Conservation (phyloP, 2,329 filamentous ascomycete species). For the Aspergillus latus region DNA sequence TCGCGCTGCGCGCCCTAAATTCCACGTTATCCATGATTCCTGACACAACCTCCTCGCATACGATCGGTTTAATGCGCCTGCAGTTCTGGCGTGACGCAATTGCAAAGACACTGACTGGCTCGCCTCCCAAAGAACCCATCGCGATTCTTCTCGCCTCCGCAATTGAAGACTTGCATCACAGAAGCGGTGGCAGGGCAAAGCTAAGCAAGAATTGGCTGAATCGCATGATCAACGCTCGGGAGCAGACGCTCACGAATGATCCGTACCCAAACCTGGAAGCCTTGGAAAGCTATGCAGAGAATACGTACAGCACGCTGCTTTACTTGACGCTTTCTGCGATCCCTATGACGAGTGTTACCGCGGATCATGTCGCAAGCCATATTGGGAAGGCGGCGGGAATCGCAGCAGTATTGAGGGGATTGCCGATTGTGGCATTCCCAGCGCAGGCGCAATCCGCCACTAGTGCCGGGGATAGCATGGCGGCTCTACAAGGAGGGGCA, state of each 20-base stretch:
- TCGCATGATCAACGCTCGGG: constrained; percentile 75
- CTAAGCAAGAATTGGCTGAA: constrained; percentile 71
- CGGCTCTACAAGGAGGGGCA: constrained; percentile 35
- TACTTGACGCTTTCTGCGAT: constrained; percentile 82
- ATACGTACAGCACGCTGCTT: constrained; percentile 88
- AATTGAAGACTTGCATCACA: constrained; percentile 56
- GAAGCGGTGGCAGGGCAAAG: constrained; percentile 48
- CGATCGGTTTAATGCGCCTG: constrained; percentile 82
- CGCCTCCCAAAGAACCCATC: constrained; percentile 85
- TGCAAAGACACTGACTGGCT: constrained; percentile 70
- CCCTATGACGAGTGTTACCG: constrained; percentile 75
- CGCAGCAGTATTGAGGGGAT: constrained; percentile 76
- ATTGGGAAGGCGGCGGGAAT: constrained; percentile 94
- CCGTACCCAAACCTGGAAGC: constrained; percentile 72
- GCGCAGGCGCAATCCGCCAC: constrained; percentile 48
- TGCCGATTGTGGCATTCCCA: constrained; percentile 84
- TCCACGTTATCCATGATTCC: constrained; percentile 87
- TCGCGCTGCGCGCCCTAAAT: constrained; percentile 89
- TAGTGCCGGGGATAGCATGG: constrained; percentile 48
- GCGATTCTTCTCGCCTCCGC: constrained; percentile 78
- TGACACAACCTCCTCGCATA: constrained; percentile 83
- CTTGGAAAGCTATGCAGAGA: constrained; percentile 87
- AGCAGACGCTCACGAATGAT: constrained; percentile 78
- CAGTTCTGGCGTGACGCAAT: constrained; percentile 94
- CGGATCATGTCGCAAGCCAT: constrained; percentile 91